Percentiles rank a stretch among this genome's conserved stretches.
Conservation (phyloP, 2,329 filamentous ascomycete species). For the Alternaria consortialis region DNA sequence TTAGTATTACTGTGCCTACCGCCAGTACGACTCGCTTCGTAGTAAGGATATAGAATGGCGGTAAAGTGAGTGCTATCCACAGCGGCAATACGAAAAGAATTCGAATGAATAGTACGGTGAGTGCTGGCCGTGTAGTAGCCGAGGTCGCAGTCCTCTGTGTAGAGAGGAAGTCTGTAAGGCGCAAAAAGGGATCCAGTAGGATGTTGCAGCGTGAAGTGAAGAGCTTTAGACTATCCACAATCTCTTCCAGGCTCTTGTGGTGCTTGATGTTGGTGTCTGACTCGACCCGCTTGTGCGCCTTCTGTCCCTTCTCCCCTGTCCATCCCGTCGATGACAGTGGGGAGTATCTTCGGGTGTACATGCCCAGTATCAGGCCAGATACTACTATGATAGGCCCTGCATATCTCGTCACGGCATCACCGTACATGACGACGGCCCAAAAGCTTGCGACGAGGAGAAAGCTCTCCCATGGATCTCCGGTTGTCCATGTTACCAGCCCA, state of each 20-base stretch:
- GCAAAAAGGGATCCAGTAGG: constrained; percentile 85
- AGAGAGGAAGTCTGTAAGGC: constrained; percentile 90
- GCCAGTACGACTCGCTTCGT: constrained; percentile 84
- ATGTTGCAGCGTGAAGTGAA: constrained; percentile 94
- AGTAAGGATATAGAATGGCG: constrained; percentile 85
- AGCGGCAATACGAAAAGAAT: constrained; percentile 87
- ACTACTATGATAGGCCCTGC: constrained; percentile 87
- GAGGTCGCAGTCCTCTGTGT: constrained; percentile 90
- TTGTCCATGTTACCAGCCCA: constrained; percentile 92
- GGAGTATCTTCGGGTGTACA: constrained; percentile 91
- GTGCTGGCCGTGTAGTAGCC: constrained; percentile 86
- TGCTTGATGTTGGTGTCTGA: constrained; percentile 74
- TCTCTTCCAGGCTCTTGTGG: constrained; percentile 96
- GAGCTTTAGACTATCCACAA: constrained; percentile 89
- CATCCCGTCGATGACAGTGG: constrained; percentile 87
- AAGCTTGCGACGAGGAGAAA: constrained; percentile 86
- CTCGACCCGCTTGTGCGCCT: constrained; percentile 60
- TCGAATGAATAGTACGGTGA: constrained; percentile 88
- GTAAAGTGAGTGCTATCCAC: constrained; percentile 84
- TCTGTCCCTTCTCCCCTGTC: constrained; percentile 68
- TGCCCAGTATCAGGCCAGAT: constrained; percentile 80
- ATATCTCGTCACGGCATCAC: constrained; percentile 80
- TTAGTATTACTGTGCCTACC: constrained; percentile 84
- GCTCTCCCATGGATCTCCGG: constrained; percentile 94
- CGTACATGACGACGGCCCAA: constrained; percentile 87